Percentiles rank a stretch among this genome's conserved stretches.
phyloP scores from a whole-genome alignment of 495 filamentous ascomycete species.

The Penicillium riverlandense region DNA sequence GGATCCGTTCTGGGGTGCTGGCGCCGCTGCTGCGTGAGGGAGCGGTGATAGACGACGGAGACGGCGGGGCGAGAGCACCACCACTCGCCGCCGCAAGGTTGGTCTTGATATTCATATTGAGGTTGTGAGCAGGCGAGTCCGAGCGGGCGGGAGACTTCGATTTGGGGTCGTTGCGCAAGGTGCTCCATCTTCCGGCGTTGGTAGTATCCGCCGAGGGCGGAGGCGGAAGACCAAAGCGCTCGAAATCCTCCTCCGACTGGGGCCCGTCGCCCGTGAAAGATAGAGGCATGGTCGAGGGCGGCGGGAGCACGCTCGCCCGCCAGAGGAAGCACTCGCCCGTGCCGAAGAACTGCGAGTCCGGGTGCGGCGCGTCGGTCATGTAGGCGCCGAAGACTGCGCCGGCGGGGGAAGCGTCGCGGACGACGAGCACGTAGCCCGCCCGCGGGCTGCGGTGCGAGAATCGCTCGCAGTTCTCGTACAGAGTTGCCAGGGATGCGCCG shows the following conservation, averaged over 20 bases:
- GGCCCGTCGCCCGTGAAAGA: conserved; percentile 28
- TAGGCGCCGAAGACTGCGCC: conserved; percentile 85
- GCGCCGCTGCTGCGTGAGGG: conserved; percentile 28
- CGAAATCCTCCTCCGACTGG: conserved; percentile 30
- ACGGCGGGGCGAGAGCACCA: conserved; percentile 20
- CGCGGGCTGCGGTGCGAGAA: conserved; percentile 55
- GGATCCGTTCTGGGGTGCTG: conserved; percentile 56
- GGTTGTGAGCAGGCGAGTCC: conserved; percentile 15
- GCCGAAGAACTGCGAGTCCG: conserved; percentile 79
- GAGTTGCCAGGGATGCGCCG: conserved; percentile 76
- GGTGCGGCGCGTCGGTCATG: conserved; percentile 78
- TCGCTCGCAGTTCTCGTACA: conserved; percentile 70
- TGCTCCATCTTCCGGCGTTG: conserved; percentile 64
- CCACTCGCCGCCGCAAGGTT: conserved; percentile 22
- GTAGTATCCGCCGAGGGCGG: conserved; percentile 71
- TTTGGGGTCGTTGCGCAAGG: conserved; percentile 37
- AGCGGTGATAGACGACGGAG: conserved; percentile 16
- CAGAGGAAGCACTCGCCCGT: conserved; percentile 98
- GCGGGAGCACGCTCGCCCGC: conserved; percentile 62
- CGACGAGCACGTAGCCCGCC: conserved; percentile 80
- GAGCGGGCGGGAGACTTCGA: conserved; percentile 1
- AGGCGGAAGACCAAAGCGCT: conserved; percentile 48
- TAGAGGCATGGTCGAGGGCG: conserved; percentile 36
- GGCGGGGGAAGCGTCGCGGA: conserved; percentile 56
- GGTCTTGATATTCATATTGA: conserved; percentile 22